A percentile compares a stretch with the other conserved stretches of the same genome.
These are phyloP conservation scores for Leishmania tropica DNA, from an alignment of 208 protist genomes.

Conservation along the genomic window DNA sequence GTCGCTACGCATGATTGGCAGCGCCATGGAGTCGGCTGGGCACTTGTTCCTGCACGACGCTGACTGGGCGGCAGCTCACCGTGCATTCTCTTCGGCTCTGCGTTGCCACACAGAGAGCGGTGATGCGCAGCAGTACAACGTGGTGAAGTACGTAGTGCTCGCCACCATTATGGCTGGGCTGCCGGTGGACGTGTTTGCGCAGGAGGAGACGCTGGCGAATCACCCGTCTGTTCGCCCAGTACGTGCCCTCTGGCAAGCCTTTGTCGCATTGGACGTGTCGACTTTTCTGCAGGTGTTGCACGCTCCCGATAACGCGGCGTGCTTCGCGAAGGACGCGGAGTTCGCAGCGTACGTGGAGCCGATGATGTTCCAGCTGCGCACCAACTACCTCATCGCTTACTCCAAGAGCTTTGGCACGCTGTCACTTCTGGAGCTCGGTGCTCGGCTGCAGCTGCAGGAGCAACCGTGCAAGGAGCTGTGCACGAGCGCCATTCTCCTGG, in stretches of 20 bases:
- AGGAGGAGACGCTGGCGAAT: constrained; percentile 46
- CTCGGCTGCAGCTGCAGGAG: constrained; percentile 78
- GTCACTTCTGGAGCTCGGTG: constrained; percentile 36
- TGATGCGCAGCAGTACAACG: constrained; percentile 92
- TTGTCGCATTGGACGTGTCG: constrained; percentile 51
- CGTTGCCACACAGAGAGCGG: constrained; percentile 95
- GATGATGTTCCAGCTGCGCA: constrained; percentile 91
- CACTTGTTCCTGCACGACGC: constrained; percentile 84
- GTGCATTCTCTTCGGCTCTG: constrained; percentile 94
- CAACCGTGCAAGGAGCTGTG: constrained; percentile 91
- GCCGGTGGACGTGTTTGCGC: constrained; percentile 39
- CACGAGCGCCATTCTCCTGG: constrained; percentile 92
- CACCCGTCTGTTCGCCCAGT: constrained; percentile 27
- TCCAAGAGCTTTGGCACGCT: constrained; percentile 90
- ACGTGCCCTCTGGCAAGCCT: constrained; percentile 46
- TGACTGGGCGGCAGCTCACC: constrained; percentile 92
- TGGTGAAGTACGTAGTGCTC: constrained; percentile 89
- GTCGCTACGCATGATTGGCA: constrained; percentile 90
- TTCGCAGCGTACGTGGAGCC: constrained; percentile 92
- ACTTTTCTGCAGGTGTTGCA: constrained; percentile 91
- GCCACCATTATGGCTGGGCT: constrained; percentile 80
- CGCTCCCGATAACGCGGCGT: constrained; percentile 35
- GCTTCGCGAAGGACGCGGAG: constrained; percentile 88
- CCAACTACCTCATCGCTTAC: constrained; percentile 88
- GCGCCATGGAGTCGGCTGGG: constrained; percentile 92